These are phyloP conservation scores for Pseudogymnoascus sp. DNA, from an alignment of 2,329 filamentous ascomycete genomes.

Conservation along the genomic window DNA sequence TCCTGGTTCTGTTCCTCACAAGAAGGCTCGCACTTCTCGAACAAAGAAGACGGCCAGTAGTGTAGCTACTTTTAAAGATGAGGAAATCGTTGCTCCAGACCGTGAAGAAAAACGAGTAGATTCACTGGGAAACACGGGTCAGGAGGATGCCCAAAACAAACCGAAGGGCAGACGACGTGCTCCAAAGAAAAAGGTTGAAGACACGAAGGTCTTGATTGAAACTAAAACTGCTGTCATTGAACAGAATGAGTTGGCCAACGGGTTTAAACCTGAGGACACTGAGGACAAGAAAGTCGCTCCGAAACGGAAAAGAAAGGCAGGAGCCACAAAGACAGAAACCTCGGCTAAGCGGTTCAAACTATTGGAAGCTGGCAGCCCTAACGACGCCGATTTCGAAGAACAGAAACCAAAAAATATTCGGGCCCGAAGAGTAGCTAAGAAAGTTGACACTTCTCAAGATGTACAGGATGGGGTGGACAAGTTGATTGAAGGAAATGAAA, in stretches of 20 bases:
- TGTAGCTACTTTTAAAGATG: background rate
- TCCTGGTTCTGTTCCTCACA: background rate
- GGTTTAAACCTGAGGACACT: background rate
- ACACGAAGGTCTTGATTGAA: background rate
- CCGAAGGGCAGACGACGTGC: background rate
- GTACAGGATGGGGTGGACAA: conserved; percentile 13
- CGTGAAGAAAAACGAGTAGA: background rate
- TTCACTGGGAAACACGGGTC: background rate
- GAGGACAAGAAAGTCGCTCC: background rate
- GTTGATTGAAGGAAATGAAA: conserved; percentile 8
- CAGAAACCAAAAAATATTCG: conserved; percentile 5
- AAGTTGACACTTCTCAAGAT: conserved; percentile 10
- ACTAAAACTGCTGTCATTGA: background rate
- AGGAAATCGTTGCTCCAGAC: background rate
- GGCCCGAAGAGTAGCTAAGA: background rate
- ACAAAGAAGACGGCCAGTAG: background rate
- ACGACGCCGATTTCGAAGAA: background rate
- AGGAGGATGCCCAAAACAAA: background rate
- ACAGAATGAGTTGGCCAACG: background rate
- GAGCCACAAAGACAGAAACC: background rate
- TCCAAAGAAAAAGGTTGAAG: background rate
- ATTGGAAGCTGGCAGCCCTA: background rate
- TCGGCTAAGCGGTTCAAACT: background rate
- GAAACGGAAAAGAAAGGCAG: background rate
- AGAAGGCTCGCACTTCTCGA: background rate